Conservation (phyloP, 164 flowering plant species). For the Cinnamomum chago region DNA sequence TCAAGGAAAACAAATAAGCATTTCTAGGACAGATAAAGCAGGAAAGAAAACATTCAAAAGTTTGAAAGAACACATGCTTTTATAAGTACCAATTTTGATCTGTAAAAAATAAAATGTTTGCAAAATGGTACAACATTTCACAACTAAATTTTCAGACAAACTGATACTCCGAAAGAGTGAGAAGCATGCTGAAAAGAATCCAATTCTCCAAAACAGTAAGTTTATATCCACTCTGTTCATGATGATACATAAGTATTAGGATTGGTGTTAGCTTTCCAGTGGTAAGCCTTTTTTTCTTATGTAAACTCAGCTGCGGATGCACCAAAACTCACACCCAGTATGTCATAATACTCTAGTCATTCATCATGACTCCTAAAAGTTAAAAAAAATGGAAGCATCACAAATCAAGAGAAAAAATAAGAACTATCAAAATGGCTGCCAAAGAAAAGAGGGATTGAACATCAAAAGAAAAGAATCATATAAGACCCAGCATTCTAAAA, state of each 20-base stretch:
- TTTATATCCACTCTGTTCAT: neutral
- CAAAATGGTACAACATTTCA: no score
- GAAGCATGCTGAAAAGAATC: neutral
- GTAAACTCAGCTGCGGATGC: constrained; percentile 55
- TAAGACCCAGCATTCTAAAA: no score
- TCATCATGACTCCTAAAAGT: constrained; percentile 46
- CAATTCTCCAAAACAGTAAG: neutral
- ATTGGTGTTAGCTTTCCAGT: constrained; percentile 46
- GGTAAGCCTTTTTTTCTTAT: constrained; percentile 68
- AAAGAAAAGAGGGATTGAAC: no score
- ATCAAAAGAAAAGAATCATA: no score
- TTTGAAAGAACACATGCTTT: no score
- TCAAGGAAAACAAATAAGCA: no score
- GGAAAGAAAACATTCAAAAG: no score
- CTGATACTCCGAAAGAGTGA: neutral
- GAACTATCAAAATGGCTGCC: neutral
- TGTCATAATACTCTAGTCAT: constrained; percentile 73
- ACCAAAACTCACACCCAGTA: constrained; percentile 61
- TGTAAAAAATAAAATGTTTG: no score
- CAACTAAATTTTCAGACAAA: neutral
- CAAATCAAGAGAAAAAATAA: neutral
- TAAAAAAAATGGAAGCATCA: neutral
- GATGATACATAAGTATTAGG: neutral
- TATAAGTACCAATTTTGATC: no score
- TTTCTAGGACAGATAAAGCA: no score